These are phyloP conservation scores for Globisporangium barbulae DNA, from an alignment of 352 stramenopile species.

Conservation along the genomic window DNA sequence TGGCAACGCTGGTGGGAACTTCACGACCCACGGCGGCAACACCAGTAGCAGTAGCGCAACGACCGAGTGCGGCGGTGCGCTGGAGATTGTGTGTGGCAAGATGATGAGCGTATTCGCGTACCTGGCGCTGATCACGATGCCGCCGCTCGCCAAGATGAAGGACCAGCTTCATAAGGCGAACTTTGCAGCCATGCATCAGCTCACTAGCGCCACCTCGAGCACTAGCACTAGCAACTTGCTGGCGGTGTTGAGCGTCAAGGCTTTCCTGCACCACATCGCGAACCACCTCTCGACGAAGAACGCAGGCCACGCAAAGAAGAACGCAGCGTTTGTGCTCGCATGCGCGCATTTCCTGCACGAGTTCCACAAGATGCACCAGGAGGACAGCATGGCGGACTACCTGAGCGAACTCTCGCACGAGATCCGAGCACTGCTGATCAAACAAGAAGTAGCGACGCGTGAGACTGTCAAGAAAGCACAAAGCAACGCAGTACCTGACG, in stretches of 20 bases:
- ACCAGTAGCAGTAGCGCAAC: neutral
- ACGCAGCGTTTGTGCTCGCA: slow-evolving; percentile 39
- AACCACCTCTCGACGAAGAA: slow-evolving; percentile 34
- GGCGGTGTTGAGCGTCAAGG: slow-evolving; percentile 39
- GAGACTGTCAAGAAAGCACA: slow-evolving; percentile 1
- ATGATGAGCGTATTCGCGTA: slow-evolving; percentile 17
- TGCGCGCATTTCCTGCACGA: slow-evolving; percentile 44
- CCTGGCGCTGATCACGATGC: slow-evolving; percentile 31
- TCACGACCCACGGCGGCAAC: slow-evolving; percentile 5
- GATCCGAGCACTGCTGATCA: slow-evolving; percentile 1
- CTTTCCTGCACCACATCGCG: slow-evolving; percentile 51
- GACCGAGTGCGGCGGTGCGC: slow-evolving; percentile 6
- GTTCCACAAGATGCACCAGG: slow-evolving; percentile 55
- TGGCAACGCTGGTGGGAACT: slow-evolving; percentile 8
- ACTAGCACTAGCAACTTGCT: slow-evolving; percentile 24
- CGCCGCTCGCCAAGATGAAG: slow-evolving; percentile 30
- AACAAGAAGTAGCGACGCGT: neutral
- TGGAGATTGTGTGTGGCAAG: slow-evolving; percentile 19
- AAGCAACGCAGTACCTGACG: neutral
- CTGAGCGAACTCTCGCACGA: slow-evolving; percentile 23
- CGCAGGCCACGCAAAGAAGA: slow-evolving; percentile 27
- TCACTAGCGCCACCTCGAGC: neutral
- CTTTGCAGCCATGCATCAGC: slow-evolving; percentile 1
- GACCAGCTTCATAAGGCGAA: slow-evolving; percentile 13
- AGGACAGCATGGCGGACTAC: slow-evolving; percentile 56